phyloP scores from a whole-genome alignment of 441 rosid species.

The Brassica balearica region DNA sequence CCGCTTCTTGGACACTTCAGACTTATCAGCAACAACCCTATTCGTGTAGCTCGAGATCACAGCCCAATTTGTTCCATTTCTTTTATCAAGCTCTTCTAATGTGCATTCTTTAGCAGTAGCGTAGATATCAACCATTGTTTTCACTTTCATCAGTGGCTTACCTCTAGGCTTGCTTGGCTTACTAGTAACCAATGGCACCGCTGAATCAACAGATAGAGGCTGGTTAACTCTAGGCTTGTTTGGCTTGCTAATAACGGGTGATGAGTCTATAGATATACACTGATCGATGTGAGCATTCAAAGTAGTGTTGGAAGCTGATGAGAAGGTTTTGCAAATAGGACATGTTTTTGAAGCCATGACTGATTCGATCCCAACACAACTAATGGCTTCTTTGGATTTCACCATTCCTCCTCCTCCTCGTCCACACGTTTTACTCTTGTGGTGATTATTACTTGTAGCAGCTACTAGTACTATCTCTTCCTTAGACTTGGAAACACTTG shows the following conservation, averaged over 20 bases:
- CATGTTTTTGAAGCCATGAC: constrained; percentile 88
- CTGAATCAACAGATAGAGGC: constrained; percentile 48
- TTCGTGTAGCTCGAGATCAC: constrained; percentile 53
- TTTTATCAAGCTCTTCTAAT: constrained; percentile 81
- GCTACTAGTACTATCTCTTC: constrained; percentile 47
- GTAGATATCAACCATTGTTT: constrained; percentile 81
- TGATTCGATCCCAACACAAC: constrained; percentile 59
- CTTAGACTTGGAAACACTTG: constrained; percentile 63
- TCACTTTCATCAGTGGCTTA: constrained; percentile 69
- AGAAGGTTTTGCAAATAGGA: constrained; percentile 96
- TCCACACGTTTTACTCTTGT: constrained; percentile 67
- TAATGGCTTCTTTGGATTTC: constrained; percentile 65
- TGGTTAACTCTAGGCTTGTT: constrained; percentile 67
- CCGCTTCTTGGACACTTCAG: constrained; percentile 50
- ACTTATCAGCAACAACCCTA: constrained; percentile 49
- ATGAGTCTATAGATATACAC: constrained; percentile 73
- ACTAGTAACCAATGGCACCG: constrained; percentile 52
- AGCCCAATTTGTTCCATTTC: constrained; percentile 72
- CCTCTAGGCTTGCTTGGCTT: constrained; percentile 64
- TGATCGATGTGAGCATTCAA: constrained; percentile 98
- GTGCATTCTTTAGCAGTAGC: constrained; percentile 69
- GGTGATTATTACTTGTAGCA: constrained; percentile 26
- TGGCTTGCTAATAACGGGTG: constrained; percentile 54
- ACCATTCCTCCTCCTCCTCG: constrained; percentile 60
- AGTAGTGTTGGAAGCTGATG: constrained; percentile 92